phyloP scores from a whole-genome alignment of 2,329 filamentous ascomycete species.

The Gyromitra esculenta region DNA sequence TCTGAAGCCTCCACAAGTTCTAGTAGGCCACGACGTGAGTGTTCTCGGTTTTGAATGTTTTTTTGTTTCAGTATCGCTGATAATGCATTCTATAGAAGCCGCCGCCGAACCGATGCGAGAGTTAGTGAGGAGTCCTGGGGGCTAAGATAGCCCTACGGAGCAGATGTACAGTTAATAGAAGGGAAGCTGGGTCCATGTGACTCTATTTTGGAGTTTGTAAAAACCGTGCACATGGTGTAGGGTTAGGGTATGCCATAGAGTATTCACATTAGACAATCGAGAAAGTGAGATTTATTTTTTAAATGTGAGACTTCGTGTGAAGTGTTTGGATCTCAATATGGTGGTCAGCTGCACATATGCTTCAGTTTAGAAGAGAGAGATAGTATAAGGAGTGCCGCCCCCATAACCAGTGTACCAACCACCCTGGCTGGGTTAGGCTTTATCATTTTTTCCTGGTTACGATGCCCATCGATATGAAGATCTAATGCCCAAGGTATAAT shows the following conservation, averaged over 20 bases:
- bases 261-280: neutral
- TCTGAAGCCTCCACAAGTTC: conserved; percentile 2
- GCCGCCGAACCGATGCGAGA: neutral
- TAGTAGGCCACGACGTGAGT: neutral
- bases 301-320: no score
- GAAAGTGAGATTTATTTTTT: no score
- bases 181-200: neutral
- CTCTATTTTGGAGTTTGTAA: neutral
- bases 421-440: no score
- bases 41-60: neutral
- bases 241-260: neutral
- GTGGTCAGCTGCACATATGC: no score
- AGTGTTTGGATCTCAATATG: neutral
- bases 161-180: neutral
- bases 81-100: neutral
- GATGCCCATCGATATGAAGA: no score
- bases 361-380: no score
- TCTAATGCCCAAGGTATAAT: no score
- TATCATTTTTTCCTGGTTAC: no score
- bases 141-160: neutral
- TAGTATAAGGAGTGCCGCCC: no score
- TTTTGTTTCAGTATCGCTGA: neutral
- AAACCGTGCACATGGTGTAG: neutral
- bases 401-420: no score
- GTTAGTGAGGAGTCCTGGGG: neutral